phyloP scores from a whole-genome alignment of 352 stramenopile species.

The Halophytophthora polymorphica region DNA sequence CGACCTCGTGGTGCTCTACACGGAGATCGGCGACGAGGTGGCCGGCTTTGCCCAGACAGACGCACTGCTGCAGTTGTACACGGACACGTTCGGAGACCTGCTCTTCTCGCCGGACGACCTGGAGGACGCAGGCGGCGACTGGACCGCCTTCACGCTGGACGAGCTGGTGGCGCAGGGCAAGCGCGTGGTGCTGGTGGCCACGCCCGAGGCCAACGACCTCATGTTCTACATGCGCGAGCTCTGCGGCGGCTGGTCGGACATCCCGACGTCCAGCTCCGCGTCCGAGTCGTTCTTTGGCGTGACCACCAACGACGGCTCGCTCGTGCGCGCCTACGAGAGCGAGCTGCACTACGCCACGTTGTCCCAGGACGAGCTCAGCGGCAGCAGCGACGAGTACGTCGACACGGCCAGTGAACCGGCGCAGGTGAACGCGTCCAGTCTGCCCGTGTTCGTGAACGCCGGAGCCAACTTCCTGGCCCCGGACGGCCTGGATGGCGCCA shows the following conservation, averaged over 20 bases:
- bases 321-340: constrained; percentile 51
- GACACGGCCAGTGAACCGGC: constrained; percentile 23
- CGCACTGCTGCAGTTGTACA: constrained; percentile 49
- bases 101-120: constrained; percentile 50
- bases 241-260: constrained; percentile 42
- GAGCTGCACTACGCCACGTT: constrained; percentile 52
- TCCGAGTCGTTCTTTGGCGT: constrained; percentile 37
- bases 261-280: constrained; percentile 23
- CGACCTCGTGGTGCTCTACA: constrained; percentile 58
- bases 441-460: constrained; percentile 43
- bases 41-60: constrained; percentile 37
- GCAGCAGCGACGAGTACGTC: constrained; percentile 6
- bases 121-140: constrained; percentile 28
- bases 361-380: constrained; percentile 29
- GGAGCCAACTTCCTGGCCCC: constrained; percentile 63
- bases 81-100: constrained; percentile 39
- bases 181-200: constrained; percentile 48
- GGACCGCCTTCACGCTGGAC: constrained; percentile 45
- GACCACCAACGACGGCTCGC: constrained; percentile 36
- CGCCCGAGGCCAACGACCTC: constrained; percentile 39
- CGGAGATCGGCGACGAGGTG: constrained; percentile 49
- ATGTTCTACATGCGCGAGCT: constrained; percentile 55
- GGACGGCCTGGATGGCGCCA: constrained; percentile 47
- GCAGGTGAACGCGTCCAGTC: constrained; percentile 29
- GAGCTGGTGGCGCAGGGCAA: constrained; percentile 47